A percentile compares a stretch with the other conserved stretches of the same genome.
Conservation (phyloP, 495 filamentous ascomycete species). For the Penicillium taxi region DNA sequence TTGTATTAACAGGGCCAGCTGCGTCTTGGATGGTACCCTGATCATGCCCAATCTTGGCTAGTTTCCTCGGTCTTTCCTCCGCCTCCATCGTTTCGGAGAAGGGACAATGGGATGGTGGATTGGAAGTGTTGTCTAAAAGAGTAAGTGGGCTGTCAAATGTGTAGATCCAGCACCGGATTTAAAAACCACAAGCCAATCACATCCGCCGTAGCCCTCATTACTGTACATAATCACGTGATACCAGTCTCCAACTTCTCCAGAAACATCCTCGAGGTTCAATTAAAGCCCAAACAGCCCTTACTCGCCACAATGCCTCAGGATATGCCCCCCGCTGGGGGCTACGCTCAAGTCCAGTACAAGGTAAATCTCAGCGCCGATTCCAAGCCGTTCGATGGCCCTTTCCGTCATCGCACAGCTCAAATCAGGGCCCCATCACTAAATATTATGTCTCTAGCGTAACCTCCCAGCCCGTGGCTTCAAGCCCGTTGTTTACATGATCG, state of each 20-base stretch:
- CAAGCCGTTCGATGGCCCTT: background rate
- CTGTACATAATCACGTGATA: constrained; percentile 29
- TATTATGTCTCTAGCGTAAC: constrained; percentile 58
- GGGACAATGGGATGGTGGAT: background rate
- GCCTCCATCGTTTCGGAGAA: constrained; percentile 36
- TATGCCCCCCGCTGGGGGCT: constrained; percentile 91
- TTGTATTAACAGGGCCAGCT: constrained; percentile 27
- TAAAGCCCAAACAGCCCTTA: constrained; percentile 8
- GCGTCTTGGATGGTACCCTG: constrained; percentile 11
- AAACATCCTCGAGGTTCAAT: no score
- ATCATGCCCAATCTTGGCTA: constrained; percentile 39
- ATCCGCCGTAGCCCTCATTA: constrained; percentile 27
- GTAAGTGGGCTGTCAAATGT: constrained; percentile 10
- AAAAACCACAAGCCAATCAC: constrained; percentile 28
- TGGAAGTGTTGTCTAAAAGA: background rate
- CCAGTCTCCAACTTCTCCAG: constrained; percentile 2
- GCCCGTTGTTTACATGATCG: constrained; percentile 66
- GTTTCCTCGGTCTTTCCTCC: constrained; percentile 46
- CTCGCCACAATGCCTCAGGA: constrained; percentile 56
- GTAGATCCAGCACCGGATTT: constrained; percentile 10
- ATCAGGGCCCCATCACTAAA: background rate
- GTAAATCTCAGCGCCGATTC: constrained; percentile 39
- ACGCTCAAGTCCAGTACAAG: constrained; percentile 93
- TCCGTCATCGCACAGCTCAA: constrained; percentile 9
- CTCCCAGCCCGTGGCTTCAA: constrained; percentile 87